phyloP scores from a whole-genome alignment of 2,329 filamentous ascomycete genomes.

The Zasmidium cellare region DNA sequence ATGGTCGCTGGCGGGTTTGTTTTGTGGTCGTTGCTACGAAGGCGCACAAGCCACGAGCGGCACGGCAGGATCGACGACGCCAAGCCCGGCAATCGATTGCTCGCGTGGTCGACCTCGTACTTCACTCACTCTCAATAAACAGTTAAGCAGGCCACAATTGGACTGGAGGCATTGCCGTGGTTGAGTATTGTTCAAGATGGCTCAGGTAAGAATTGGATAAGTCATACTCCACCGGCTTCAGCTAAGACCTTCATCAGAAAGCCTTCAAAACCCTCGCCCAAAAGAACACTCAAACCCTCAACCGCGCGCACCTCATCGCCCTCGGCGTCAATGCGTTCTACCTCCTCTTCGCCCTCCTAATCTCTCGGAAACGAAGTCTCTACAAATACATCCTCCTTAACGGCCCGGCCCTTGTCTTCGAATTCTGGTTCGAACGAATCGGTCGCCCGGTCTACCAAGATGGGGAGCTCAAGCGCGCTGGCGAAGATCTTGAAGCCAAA shows the following conservation, averaged over 20 bases:
- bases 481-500: constrained; percentile 83
- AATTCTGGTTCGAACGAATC: constrained; percentile 81
- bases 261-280: constrained; percentile 66
- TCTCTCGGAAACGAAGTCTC: constrained; percentile 54
- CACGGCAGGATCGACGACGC: neutral
- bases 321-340: constrained; percentile 72
- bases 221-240: neutral
- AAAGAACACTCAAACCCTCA: constrained; percentile 61
- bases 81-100: neutral
- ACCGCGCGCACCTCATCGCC: constrained; percentile 77
- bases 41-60: neutral
- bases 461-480: constrained; percentile 67
- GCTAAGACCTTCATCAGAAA: constrained; percentile 41
- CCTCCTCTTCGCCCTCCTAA: constrained; percentile 65
- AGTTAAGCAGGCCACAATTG: too few species aligned
- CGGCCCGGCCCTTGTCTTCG: constrained; percentile 72
- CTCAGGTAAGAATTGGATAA: constrained; percentile 22
- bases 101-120: neutral
- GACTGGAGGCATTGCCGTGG: too few species aligned
- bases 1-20: neutral
- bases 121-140: neutral
- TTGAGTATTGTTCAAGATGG: constrained; percentile 27
- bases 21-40: neutral
- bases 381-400: constrained; percentile 72
- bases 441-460: constrained; percentile 75